Evolutionary conservation across 495 filamentous ascomycete genomes (phyloP).

Genomic region (Letharia columbiana): DNA sequence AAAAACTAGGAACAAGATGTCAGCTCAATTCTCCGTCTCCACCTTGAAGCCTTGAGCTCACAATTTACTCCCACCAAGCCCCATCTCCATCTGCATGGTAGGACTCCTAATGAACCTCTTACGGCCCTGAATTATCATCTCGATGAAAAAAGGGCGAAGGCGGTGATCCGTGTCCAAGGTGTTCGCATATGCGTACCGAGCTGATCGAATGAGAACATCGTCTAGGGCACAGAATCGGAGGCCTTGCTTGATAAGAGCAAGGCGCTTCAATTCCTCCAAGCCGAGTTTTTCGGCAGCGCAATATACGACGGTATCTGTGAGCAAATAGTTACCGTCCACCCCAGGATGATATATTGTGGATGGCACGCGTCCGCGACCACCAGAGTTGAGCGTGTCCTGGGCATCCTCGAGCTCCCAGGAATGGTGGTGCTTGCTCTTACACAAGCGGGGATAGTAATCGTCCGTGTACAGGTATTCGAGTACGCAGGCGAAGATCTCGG

Average conservation of each 20-base stretch:
- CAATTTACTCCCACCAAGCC: conserved; percentile 74
- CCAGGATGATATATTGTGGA: conserved; percentile 64
- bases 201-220: conserved; percentile 77
- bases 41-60: conserved; percentile 1
- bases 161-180: conserved; percentile 82
- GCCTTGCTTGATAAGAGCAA: conserved; percentile 87
- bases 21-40: not conserved
- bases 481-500: conserved; percentile 56
- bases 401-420: conserved; percentile 64
- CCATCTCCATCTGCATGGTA: conserved; percentile 97
- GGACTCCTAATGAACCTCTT: conserved; percentile 93
- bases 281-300: conserved; percentile 79
- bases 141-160: conserved; percentile 88
- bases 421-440: conserved; percentile 40
- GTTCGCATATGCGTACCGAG: conserved; percentile 88
- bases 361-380: conserved; percentile 55
- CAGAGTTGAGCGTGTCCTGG: conserved; percentile 37
- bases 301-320: conserved; percentile 87
- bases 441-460: conserved; percentile 54
- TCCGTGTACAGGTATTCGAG: conserved; percentile 67
- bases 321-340: conserved; percentile 58
- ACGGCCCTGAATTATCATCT: conserved; percentile 86
- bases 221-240: conserved; percentile 78
- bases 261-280: conserved; percentile 75
- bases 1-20: conserved; percentile 47